A percentile compares a stretch with the other conserved stretches of the same genome.
Evolutionary conservation across 2,329 filamentous ascomycete species (phyloP).

Genomic region (Fusarium napiforme): DNA sequence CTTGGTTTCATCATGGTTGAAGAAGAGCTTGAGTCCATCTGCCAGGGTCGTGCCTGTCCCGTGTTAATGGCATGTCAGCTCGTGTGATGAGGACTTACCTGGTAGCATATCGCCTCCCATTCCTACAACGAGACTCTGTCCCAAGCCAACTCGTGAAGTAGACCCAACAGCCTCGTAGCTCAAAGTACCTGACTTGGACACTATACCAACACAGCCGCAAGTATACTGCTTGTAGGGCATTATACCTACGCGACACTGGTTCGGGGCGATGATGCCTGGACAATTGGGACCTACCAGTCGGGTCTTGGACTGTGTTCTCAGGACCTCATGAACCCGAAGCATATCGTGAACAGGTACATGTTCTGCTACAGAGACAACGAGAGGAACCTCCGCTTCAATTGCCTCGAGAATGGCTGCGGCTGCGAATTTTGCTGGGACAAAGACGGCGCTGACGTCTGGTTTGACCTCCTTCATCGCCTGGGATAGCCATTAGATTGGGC

Average conservation of each 20-base stretch:
- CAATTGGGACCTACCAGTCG: constrained; percentile 84
- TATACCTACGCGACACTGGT: constrained; percentile 66
- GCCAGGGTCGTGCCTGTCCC: constrained; percentile 69
- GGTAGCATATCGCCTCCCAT: constrained; percentile 82
- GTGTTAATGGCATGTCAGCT: not conserved
- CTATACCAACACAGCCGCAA: constrained; percentile 76
- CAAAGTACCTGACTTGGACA: constrained; percentile 83
- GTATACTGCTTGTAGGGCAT: constrained; percentile 55
- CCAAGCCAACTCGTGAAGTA: constrained; percentile 77
- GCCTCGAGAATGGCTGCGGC: constrained; percentile 77
- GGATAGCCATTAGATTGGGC: not conserved
- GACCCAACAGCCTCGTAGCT: constrained; percentile 84
- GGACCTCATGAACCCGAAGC: constrained; percentile 74
- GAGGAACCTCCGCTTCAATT: constrained; percentile 80
- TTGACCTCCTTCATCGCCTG: constrained; percentile 50
- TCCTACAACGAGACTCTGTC: constrained; percentile 80
- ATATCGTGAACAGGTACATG: constrained; percentile 84
- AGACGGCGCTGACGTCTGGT: constrained; percentile 78
- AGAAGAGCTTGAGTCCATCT: constrained; percentile 75
- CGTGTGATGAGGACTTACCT: constrained; percentile 50
- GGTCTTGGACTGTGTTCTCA: constrained; percentile 76
- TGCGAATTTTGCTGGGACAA: constrained; percentile 75
- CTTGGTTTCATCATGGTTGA: constrained; percentile 74
- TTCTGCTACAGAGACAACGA: constrained; percentile 83
- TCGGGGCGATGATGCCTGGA: constrained; percentile 81